phyloP scores from a whole-genome alignment of 1,284 basidiomycete genomes.

The Rhodotorula glutinis region DNA sequence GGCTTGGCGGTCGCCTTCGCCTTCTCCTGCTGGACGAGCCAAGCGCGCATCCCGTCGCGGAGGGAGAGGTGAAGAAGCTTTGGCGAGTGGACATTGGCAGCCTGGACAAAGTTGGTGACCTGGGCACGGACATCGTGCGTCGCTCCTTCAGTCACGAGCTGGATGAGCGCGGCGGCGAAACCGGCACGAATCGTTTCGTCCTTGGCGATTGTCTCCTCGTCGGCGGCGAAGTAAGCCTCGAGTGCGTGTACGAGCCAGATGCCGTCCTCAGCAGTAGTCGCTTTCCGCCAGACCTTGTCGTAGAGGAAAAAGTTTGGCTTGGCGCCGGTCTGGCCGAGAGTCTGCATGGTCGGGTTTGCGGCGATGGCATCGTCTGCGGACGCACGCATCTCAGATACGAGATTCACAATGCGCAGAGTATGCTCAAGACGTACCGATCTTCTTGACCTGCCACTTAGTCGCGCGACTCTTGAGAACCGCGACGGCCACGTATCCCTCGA shows the following conservation, averaged over 20 bases:
- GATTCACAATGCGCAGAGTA: too few species aligned
- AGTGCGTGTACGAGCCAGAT: constrained; percentile 72
- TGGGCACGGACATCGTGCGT: constrained; percentile 58
- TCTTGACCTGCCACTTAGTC: constrained; percentile 28
- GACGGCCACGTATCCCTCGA: constrained; percentile 78
- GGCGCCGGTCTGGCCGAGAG: constrained; percentile 48
- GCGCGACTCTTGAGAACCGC: constrained; percentile 67
- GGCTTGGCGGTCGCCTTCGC: constrained; percentile 5
- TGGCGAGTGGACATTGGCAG: constrained; percentile 48
- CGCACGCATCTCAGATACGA: background rate
- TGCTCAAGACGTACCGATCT: constrained; percentile 24
- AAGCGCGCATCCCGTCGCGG: constrained; percentile 53
- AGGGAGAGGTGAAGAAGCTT: constrained; percentile 57
- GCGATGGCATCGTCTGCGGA: constrained; percentile 34
- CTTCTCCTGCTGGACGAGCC: constrained; percentile 28
- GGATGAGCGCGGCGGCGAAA: constrained; percentile 64
- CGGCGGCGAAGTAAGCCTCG: constrained; percentile 57
- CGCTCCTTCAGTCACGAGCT: constrained; percentile 63
- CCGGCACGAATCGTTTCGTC: constrained; percentile 59
- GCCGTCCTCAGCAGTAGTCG: constrained; percentile 64
- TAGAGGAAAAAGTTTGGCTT: constrained; percentile 82
- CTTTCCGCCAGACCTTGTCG: constrained; percentile 79
- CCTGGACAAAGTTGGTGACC: constrained; percentile 54
- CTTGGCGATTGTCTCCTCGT: constrained; percentile 58
- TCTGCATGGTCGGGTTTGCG: constrained; percentile 47